phyloP scores from a whole-genome alignment of 208 protist species.

The Trypanosoma caninum region DNA sequence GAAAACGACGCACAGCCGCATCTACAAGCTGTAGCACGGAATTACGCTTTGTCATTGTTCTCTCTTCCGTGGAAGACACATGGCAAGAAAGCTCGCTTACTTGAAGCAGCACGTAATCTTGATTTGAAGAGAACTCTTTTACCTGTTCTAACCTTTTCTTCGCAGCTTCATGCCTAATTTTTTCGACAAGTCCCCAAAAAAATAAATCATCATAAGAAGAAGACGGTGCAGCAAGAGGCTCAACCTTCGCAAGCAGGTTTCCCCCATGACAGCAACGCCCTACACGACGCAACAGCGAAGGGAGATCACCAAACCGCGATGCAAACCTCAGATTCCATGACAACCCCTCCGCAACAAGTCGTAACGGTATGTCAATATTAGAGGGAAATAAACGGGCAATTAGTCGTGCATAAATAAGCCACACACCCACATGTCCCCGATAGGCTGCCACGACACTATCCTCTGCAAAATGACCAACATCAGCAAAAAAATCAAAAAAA shows the following conservation, averaged over 20 bases:
- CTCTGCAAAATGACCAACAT: background rate
- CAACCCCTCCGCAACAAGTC: constrained; percentile 29
- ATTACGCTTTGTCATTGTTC: background rate
- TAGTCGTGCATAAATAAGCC: constrained; percentile 32
- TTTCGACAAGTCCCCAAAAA: constrained; percentile 10
- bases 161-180: background rate
- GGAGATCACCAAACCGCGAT: constrained; percentile 33
- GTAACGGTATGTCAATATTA: constrained; percentile 25
- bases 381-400: constrained; percentile 25
- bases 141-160: background rate
- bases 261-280: constrained; percentile 26
- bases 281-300: constrained; percentile 18
- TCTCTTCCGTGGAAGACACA: background rate
- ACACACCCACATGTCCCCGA: constrained; percentile 24
- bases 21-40: constrained; percentile 2
- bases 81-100: background rate
- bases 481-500: constrained; percentile 28
- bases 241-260: constrained; percentile 5
- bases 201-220: background rate
- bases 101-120: background rate
- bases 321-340: constrained; percentile 31
- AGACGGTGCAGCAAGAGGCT: background rate
- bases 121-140: background rate
- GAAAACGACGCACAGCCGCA: constrained; percentile 15
- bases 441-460: constrained; percentile 15